Percentiles rank a stretch among this genome's conserved stretches.
Evolutionary conservation across 257 asterid species (phyloP).

Genomic region (Sherardia arvensis): DNA sequence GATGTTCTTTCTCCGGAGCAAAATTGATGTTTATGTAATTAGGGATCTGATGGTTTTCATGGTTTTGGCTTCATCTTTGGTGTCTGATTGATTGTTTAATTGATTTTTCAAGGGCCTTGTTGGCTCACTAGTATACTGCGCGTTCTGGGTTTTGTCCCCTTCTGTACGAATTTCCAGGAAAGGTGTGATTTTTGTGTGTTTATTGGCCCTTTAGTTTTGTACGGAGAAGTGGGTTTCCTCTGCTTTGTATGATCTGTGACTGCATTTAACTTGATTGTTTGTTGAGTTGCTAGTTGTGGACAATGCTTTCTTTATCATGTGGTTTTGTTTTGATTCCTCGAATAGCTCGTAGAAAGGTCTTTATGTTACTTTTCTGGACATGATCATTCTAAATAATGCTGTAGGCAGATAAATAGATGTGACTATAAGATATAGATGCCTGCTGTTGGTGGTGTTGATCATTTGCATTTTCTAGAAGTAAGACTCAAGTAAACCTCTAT

Average conservation of each 20-base stretch:
- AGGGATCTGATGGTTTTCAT: constrained; percentile 18
- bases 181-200: neutral
- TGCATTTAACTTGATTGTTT: neutral
- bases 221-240: neutral
- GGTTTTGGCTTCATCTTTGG: neutral
- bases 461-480: neutral
- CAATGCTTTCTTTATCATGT: neutral
- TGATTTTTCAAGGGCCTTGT: neutral
- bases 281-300: neutral
- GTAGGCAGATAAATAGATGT: neutral
- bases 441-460: no score
- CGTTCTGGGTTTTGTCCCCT: neutral
- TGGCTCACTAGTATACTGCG: neutral
- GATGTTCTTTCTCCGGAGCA: neutral
- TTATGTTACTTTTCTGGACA: neutral
- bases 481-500: neutral
- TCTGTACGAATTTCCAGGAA: neutral
- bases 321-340: neutral
- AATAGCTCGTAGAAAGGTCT: neutral
- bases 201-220: neutral
- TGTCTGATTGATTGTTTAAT: constrained; percentile 14
- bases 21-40: neutral
- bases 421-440: neutral
- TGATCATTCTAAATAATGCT: neutral
- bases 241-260: neutral